Evolutionary conservation across 441 rosid genomes (phyloP).

Genomic region (Jatropha podagrica): DNA sequence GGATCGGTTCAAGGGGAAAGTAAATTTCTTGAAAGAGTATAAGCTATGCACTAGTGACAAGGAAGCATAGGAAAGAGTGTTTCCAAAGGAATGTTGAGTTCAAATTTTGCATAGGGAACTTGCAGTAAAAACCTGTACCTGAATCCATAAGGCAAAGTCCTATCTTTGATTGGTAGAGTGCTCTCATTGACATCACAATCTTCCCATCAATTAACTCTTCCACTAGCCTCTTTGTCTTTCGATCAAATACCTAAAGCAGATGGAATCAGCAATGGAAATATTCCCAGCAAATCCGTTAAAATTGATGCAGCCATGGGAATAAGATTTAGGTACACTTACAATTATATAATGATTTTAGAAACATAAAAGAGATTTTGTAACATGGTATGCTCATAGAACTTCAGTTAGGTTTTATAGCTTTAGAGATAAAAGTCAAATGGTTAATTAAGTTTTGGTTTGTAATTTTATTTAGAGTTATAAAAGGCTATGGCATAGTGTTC

Average conservation of each 20-base stretch:
- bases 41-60: background rate
- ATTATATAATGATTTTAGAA: background rate
- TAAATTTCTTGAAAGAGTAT: background rate
- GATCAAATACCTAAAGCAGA: constrained; percentile 68
- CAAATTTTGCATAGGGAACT: background rate
- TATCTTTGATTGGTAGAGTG: constrained; percentile 88
- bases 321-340: background rate
- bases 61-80: background rate
- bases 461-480: background rate
- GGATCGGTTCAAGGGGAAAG: background rate
- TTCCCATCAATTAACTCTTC: constrained; percentile 90
- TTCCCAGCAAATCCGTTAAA: background rate
- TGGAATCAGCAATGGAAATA: constrained; percentile 1
- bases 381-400: background rate
- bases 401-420: background rate
- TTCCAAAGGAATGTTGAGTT: background rate
- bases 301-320: background rate
- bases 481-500: background rate
- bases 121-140: constrained; percentile 40
- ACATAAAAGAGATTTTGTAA: background rate
- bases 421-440: background rate
- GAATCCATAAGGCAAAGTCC: constrained; percentile 84
- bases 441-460: background rate
- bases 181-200: constrained; percentile 90
- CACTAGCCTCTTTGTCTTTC: constrained; percentile 82